Evolutionary conservation across 352 stramenopile genomes (phyloP), one percentile per base, ranked within the genome.

Genomic region (Phytophthora ohioensis): DNA sequence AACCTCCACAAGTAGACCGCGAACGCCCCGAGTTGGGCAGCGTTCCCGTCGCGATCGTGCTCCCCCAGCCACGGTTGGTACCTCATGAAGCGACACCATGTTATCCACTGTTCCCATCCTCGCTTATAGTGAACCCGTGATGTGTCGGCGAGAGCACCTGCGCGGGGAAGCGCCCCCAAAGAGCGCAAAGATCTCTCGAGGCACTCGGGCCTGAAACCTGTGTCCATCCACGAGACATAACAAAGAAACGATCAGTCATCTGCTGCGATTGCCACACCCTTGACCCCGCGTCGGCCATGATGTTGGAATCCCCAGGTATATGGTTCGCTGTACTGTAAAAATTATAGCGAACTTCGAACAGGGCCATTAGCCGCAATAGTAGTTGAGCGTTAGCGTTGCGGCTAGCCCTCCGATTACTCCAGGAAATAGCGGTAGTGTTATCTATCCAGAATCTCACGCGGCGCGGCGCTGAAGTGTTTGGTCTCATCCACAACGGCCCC

Each of bases 1-100:
- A 56, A 71, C 9, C 38, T 27, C 64, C 70, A 74, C 4, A 67
- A 43, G 27, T 71, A 74, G 1, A 74, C 49, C 2, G 52, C 65
- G 42, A 74, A 67, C 2, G 59, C 48, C 3, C 59, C 59, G 12
- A 67, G 31, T 30, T 67, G 59, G 17, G 59, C 27, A 4, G 45
- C 38, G 35, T 69, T 69, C 30, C 15, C 36, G 15, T 63, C 21
- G 2, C 57, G 7, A 13, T 42, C 12, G 17, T 52, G 4, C 10
- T n/a, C 9, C 2, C 9, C 3, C 5, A 69, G 46, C 45, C 61
- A 69, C 13, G 2, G 13, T n/a, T 30, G 34, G 6, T 59, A 67
- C 21, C 21, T 17, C 48, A 67, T 67, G 10, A 57, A 52, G 3
- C 8, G 12, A 12, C 59, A 67, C 59, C 48, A 67, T 2, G 15